phyloP scores from a whole-genome alignment of 2,329 filamentous ascomycete species.

The Neonectria hederae region DNA sequence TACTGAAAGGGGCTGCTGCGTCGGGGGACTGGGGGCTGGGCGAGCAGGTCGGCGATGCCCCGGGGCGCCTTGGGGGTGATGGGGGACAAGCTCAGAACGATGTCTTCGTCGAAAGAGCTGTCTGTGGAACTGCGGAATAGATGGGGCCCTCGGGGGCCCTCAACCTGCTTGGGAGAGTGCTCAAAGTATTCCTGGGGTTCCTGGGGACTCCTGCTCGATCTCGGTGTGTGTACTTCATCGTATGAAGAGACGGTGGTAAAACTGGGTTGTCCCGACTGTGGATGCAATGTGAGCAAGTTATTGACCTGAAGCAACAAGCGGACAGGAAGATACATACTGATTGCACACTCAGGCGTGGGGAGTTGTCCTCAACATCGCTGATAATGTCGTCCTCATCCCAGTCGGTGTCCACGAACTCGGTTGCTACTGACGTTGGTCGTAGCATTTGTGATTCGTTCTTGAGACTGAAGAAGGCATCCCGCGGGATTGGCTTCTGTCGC shows the following conservation, averaged over 20 bases:
- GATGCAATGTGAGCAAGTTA: constrained; percentile 28
- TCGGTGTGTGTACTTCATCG: constrained; percentile 83
- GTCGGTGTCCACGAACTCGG: constrained; percentile 82
- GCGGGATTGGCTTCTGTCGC: constrained; percentile 59
- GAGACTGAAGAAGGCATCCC: constrained; percentile 70
- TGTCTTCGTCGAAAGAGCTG: constrained; percentile 54
- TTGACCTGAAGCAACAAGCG: constrained; percentile 1
- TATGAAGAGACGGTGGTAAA: constrained; percentile 88
- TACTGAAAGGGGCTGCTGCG: constrained; percentile 66
- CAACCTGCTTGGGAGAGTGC: constrained; percentile 70
- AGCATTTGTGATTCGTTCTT: constrained; percentile 58
- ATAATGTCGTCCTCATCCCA: constrained; percentile 71
- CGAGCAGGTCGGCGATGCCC: constrained; percentile 40
- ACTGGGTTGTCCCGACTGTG: constrained; percentile 75
- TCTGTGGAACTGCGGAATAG: constrained; percentile 80
- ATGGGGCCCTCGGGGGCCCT: constrained; percentile 87
- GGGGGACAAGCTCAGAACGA: constrained; percentile 75
- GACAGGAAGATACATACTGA: constrained; percentile 66
- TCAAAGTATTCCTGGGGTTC: constrained; percentile 67
- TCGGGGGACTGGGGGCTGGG: constrained; percentile 39
- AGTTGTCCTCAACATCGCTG: constrained; percentile 71
- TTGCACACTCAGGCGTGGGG: constrained; percentile 72
- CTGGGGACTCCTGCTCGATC: constrained; percentile 68
- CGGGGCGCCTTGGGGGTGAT: constrained; percentile 72
- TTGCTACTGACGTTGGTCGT: constrained; percentile 75